A percentile compares a stretch with the other conserved stretches of the same genome.
Evolutionary conservation across 306 rosid species (phyloP).

Genomic region (Citrullus amarus): DNA sequence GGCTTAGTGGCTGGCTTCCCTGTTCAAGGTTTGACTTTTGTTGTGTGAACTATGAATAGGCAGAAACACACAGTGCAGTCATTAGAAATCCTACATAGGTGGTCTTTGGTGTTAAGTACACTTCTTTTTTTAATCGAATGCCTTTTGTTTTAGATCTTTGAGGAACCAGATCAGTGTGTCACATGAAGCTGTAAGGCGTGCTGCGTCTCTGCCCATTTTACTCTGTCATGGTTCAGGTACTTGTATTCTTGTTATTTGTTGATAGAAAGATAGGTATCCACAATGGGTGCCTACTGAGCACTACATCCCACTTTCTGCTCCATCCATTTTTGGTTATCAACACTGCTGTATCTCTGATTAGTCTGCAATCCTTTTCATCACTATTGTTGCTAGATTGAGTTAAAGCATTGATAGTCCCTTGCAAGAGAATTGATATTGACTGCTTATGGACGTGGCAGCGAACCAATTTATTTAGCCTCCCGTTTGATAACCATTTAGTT

Average conservation of each 20-base stretch:
- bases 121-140: neutral
- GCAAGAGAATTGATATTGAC: neutral
- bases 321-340: neutral
- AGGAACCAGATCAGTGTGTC: slow-evolving; percentile 48
- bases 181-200: slow-evolving; percentile 58
- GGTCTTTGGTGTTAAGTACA: neutral
- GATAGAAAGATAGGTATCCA: neutral
- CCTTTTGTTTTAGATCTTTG: slow-evolving; percentile 41
- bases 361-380: neutral
- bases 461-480: neutral
- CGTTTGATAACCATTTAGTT: no score
- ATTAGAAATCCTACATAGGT: neutral
- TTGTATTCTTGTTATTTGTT: slow-evolving; percentile 7
- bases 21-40: slow-evolving; percentile 56
- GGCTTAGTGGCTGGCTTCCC: slow-evolving; percentile 98
- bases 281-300: neutral
- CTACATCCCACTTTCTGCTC: neutral
- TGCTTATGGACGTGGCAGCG: neutral
- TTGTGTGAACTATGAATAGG: neutral
- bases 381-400: neutral
- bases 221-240: slow-evolving; percentile 83
- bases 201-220: slow-evolving; percentile 65
- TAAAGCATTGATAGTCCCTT: neutral
- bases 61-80: neutral
- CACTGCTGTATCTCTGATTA: neutral